These are phyloP conservation scores for Candida maltosa DNA, from an alignment of 805 yeast genomes.

Conservation along the genomic window DNA sequence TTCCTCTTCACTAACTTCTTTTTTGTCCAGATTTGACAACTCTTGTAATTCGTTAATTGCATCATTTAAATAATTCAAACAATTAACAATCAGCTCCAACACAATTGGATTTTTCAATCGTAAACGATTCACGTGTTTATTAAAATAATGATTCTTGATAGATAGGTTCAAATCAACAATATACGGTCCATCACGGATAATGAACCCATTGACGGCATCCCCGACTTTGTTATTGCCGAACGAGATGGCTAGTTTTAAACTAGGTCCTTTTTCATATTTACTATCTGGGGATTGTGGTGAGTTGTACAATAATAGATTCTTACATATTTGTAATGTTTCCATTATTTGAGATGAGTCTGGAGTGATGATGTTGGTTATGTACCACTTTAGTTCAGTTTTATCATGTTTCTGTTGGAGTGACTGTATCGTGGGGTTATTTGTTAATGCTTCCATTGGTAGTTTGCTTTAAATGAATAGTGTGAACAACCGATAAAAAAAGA, in stretches of 20 bases:
- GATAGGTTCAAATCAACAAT: slow-evolving; percentile 46
- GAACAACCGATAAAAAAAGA: too few species aligned
- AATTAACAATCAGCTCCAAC: slow-evolving; percentile 45
- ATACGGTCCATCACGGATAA: slow-evolving; percentile 53
- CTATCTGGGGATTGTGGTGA: slow-evolving; percentile 27
- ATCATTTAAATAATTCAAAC: slow-evolving; percentile 41
- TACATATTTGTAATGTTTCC: slow-evolving; percentile 37
- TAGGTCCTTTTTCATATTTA: slow-evolving; percentile 31
- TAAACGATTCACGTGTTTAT: slow-evolving; percentile 27
- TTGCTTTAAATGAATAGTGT: too few species aligned
- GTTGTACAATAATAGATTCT: slow-evolving; percentile 33
- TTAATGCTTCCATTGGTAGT: too few species aligned
- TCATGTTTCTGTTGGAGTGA: slow-evolving; percentile 7
- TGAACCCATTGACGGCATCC: slow-evolving; percentile 57
- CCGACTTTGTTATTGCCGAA: slow-evolving; percentile 39
- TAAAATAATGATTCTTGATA: slow-evolving; percentile 41
- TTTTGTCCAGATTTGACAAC: slow-evolving; percentile 4
- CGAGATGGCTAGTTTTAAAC: slow-evolving; percentile 56
- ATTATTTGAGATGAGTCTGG: slow-evolving; percentile 31
- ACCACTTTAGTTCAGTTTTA: slow-evolving; percentile 33
- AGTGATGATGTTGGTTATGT: slow-evolving; percentile 15
- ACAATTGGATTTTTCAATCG: slow-evolving; percentile 29
- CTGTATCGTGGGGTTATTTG: slow-evolving; percentile 5
- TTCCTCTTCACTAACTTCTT: not conserved
- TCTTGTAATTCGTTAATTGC: slow-evolving; percentile 22